Base-by-base conservation (phyloP, 2,329 filamentous ascomycete species). In the Phoma sp. region DNA sequence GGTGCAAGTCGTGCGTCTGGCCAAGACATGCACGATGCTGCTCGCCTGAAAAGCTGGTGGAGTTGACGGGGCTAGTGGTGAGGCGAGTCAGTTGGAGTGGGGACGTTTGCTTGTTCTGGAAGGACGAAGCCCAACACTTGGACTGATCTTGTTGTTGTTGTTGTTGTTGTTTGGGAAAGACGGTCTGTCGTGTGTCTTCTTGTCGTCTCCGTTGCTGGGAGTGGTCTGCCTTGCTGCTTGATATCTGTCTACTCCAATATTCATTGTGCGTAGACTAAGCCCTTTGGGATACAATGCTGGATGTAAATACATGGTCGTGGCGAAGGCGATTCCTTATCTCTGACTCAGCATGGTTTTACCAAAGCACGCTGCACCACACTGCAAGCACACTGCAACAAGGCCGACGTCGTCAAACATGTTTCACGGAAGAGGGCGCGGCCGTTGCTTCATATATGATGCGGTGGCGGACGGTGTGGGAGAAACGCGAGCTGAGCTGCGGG, bases 51-150 rank as follows among this genome's bases (percentile, higher is more conserved):
- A 46, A 35, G 48, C 51, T 47, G 41, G 44, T 46, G 41, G 38
- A 53, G 37, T 39, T 19, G 17, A 17, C 9, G 43, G 17, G 36
- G 40, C 43, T 46, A 55, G 31, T 8, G n/a, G 54, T 37, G 40
- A 41, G 36, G 43, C 52, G 52, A 55, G 52, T 55, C 52, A 55
- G 37, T 27, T 21, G 27, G 41, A 37, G 45, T 38, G 41, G 41
- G n/a, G 52, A 60, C 58, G 45, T 51, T 41, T 41, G 58, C 60
- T 45, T 60, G 61, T 52, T 51, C 51, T 49, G 48, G 39, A 58
- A 55, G 61, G 58, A 63, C 61, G 12, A n/a, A 37, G 54, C 39
- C 52, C 46, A 55, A 55, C 36, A 51, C 44, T 41, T 37, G 41
- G 36, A 50, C 17, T 21, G 29, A 24, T 33, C 8, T 40, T 32